These are phyloP conservation scores for Clavispora santaluciae DNA, from an alignment of 805 yeast genomes.

Conservation along the genomic window DNA sequence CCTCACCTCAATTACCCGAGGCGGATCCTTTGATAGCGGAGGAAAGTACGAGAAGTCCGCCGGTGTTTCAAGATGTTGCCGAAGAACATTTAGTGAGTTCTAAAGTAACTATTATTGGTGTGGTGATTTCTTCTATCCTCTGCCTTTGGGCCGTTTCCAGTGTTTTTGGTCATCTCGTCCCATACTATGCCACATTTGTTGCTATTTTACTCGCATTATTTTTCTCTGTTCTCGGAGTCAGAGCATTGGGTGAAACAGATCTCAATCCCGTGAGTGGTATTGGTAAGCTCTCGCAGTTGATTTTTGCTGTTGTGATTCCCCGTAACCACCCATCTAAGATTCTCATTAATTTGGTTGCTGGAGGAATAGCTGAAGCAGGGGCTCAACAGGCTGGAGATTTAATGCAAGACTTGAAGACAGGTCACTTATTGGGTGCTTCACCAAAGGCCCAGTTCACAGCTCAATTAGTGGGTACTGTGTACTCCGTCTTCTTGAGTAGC, in stretches of 20 bases:
- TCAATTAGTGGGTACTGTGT: constrained; percentile 80
- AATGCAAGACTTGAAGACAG: constrained; percentile 96
- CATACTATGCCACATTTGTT: constrained; percentile 59
- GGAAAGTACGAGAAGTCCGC: neutral
- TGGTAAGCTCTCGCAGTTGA: constrained; percentile 85
- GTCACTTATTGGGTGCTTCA: constrained; percentile 85
- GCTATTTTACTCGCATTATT: constrained; percentile 75
- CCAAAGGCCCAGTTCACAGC: constrained; percentile 90
- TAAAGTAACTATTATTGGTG: constrained; percentile 52
- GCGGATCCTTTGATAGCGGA: neutral
- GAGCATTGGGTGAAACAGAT: constrained; percentile 96
- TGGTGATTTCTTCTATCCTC: constrained; percentile 57
- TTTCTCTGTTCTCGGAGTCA: constrained; percentile 79
- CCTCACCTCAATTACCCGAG: neutral
- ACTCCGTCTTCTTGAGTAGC: constrained; percentile 77
- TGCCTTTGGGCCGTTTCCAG: constrained; percentile 61
- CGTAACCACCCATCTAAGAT: constrained; percentile 73
- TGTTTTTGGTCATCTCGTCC: constrained; percentile 70
- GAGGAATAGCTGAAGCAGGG: constrained; percentile 97
- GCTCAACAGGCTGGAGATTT: constrained; percentile 98
- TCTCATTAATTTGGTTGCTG: constrained; percentile 82
- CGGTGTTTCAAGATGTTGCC: constrained; percentile 11
- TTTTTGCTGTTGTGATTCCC: constrained; percentile 81
- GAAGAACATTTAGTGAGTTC: constrained; percentile 44
- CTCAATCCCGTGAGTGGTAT: constrained; percentile 95